phyloP scores from a whole-genome alignment of 208 protist species.

The Trichomonas tenax region DNA sequence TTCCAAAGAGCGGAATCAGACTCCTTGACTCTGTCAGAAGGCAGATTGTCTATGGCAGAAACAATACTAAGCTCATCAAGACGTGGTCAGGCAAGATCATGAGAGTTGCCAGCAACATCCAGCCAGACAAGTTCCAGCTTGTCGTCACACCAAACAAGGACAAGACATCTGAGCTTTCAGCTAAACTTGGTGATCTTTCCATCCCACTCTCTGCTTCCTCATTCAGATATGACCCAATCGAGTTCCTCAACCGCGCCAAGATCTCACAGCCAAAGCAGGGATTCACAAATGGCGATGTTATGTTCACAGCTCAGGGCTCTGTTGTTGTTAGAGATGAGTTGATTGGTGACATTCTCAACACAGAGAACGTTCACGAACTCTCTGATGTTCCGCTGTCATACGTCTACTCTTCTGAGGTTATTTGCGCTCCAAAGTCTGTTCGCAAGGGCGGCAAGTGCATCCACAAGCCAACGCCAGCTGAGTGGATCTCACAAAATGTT shows the following conservation, averaged over 20 bases:
- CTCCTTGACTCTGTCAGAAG: neutral
- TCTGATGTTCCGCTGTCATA: neutral
- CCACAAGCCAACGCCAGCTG: neutral
- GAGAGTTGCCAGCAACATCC: neutral
- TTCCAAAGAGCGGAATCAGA: neutral
- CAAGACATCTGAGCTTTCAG: neutral
- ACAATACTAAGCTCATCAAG: neutral
- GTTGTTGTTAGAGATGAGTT: neutral
- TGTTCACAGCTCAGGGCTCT: neutral
- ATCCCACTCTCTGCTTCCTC: neutral
- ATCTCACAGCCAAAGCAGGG: neutral
- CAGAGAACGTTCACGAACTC: neutral
- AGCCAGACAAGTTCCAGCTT: neutral
- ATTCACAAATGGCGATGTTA: neutral
- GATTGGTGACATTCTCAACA: neutral
- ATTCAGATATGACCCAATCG: neutral
- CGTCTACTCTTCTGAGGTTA: neutral
- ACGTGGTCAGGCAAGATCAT: neutral
- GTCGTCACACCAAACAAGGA: neutral
- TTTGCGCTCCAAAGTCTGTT: neutral
- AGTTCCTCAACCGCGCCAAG: neutral
- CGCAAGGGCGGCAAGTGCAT: neutral
- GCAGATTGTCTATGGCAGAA: neutral
- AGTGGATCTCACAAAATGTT: neutral
- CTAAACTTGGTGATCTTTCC: neutral